Conservation (phyloP, 495 filamentous ascomycete genomes). For the Hypoxylon intermedium region DNA sequence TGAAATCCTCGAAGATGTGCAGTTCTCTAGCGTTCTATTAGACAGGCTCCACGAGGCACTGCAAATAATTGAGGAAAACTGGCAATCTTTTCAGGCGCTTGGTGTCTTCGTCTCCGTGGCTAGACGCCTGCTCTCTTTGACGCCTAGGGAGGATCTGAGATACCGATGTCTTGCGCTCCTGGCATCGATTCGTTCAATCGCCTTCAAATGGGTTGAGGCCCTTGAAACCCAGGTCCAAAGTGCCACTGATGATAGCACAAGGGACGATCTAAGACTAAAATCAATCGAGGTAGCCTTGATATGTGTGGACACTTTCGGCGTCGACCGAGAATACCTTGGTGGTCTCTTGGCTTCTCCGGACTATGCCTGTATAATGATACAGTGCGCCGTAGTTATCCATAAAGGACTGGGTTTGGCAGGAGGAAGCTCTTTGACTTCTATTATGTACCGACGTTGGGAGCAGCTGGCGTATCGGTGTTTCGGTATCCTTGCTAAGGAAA, state of each 20-base stretch:
- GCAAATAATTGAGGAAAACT: constrained; percentile 54
- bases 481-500: constrained; percentile 47
- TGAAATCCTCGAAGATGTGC: constrained; percentile 11
- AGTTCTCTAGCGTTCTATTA: constrained; percentile 25
- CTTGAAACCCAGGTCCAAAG: constrained; percentile 37
- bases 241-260: constrained; percentile 21
- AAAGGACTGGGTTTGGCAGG: constrained; percentile 34
- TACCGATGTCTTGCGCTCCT: constrained; percentile 38
- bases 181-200: constrained; percentile 26
- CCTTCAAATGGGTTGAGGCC: constrained; percentile 43
- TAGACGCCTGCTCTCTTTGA: constrained; percentile 48
- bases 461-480: constrained; percentile 34
- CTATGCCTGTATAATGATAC: constrained; percentile 44
- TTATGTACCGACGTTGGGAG: constrained; percentile 44
- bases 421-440: constrained; percentile 15
- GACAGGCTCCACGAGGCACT: constrained; percentile 33
- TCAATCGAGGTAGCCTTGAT: constrained; percentile 48
- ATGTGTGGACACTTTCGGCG: constrained; percentile 49
- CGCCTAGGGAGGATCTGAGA: constrained; percentile 2
- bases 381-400: constrained; percentile 51
- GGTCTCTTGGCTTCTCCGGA: constrained; percentile 24
- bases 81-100: constrained; percentile 54
- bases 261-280: constrained; percentile 38
- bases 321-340: constrained; percentile 40
- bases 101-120: constrained; percentile 47